Evolutionary conservation across 2,329 filamentous ascomycete species (phyloP).

Genomic region (Westerdykella aurantiaca): DNA sequence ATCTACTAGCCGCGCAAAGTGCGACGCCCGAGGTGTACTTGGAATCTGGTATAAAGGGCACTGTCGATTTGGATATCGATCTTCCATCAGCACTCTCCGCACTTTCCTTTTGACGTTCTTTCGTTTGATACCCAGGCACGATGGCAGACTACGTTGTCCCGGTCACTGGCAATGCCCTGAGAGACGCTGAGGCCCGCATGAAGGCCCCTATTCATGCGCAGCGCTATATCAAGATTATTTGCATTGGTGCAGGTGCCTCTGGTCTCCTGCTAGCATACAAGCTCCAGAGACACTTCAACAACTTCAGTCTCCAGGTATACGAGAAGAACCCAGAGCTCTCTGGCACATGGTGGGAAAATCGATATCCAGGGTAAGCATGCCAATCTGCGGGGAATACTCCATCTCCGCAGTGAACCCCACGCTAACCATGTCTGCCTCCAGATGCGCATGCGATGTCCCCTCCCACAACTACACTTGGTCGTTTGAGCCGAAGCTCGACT

Average conservation of each 20-base stretch:
- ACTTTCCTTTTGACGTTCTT: background rate
- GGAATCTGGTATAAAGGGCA: too few species aligned
- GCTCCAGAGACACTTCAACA: slow-evolving; percentile 41
- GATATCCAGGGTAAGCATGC: slow-evolving; percentile 35
- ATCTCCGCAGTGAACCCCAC: background rate
- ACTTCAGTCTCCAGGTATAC: slow-evolving; percentile 41
- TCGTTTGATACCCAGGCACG: background rate
- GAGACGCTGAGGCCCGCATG: slow-evolving; percentile 22
- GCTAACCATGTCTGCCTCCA: slow-evolving; percentile 1
- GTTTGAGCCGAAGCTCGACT: slow-evolving; percentile 45
- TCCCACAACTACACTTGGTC: slow-evolving; percentile 49
- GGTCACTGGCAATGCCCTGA: slow-evolving; percentile 14
- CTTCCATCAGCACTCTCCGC: too few species aligned
- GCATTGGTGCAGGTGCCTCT: slow-evolving; percentile 46
- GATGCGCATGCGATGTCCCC: slow-evolving; percentile 48
- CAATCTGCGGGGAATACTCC: background rate
- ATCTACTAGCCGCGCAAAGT: too few species aligned
- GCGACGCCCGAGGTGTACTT: too few species aligned
- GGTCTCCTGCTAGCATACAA: slow-evolving; percentile 48
- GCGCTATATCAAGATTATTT: slow-evolving; percentile 37
- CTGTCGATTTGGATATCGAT: too few species aligned
- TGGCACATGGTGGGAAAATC: slow-evolving; percentile 52
- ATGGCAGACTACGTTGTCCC: slow-evolving; percentile 30
- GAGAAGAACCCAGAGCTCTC: slow-evolving; percentile 46
- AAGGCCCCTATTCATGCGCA: slow-evolving; percentile 31